Conservation (phyloP, 2,329 filamentous ascomycete species). For the Ophiostoma sp. region DNA sequence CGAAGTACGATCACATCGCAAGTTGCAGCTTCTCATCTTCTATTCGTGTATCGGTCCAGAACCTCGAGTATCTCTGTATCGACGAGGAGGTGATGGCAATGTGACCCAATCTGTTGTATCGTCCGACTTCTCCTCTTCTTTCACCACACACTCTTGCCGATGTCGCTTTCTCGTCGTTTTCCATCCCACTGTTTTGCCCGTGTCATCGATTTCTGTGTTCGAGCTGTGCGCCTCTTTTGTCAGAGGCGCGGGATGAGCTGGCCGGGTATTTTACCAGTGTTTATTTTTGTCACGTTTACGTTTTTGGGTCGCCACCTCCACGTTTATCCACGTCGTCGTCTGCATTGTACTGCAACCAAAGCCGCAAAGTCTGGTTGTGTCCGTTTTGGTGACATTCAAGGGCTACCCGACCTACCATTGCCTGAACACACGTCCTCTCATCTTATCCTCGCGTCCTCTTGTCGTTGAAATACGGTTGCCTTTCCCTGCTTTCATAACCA, state of each 20-base stretch:
- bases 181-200: not conserved
- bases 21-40: not conserved
- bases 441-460: not conserved
- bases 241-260: not conserved
- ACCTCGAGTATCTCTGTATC: not conserved
- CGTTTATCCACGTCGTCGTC: not conserved
- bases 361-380: not conserved
- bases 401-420: not conserved
- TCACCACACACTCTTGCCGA: not conserved
- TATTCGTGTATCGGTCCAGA: not conserved
- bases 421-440: not conserved
- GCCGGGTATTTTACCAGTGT: not conserved
- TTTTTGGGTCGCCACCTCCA: not conserved
- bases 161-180: not conserved
- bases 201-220: not conserved
- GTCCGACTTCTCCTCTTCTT: not conserved
- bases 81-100: not conserved
- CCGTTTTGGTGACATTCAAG: not conserved
- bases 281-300: constrained; percentile 3
- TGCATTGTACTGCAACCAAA: not conserved
- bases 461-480: not conserved
- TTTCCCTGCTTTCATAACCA: not conserved
- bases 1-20: not conserved
- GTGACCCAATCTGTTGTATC: not conserved
- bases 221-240: not conserved